These are phyloP conservation scores for Talaromyces sp. DNA, from an alignment of 2,329 filamentous ascomycete genomes.

Conservation along the genomic window DNA sequence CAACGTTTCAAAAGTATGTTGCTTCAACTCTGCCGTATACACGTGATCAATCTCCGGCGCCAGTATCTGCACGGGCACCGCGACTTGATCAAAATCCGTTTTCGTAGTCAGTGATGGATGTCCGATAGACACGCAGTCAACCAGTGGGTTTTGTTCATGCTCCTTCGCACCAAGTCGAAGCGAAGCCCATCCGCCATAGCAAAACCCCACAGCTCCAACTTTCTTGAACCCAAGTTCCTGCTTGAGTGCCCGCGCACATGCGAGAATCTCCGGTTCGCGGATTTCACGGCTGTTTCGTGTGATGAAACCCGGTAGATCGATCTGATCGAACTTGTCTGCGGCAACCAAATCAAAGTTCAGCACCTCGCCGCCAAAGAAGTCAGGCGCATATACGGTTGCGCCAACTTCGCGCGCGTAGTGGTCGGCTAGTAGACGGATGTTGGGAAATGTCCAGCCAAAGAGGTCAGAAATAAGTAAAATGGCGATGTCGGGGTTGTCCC, in stretches of 20 bases:
- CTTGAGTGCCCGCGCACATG: slow-evolving; percentile 30
- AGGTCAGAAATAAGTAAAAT: slow-evolving; percentile 36
- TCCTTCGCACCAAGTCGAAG: slow-evolving; percentile 42
- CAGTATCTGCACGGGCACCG: slow-evolving; percentile 47
- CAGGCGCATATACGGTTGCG: slow-evolving; percentile 42
- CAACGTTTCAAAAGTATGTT: slow-evolving; percentile 35
- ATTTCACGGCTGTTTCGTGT: slow-evolving; percentile 30
- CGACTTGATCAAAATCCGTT: slow-evolving; percentile 41
- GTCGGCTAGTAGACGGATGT: slow-evolving; percentile 42
- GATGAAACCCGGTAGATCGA: slow-evolving; percentile 38
- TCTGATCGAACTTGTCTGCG: slow-evolving; percentile 21
- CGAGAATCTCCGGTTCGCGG: slow-evolving; percentile 34
- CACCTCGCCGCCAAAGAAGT: slow-evolving; percentile 33
- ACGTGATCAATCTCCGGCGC: slow-evolving; percentile 44
- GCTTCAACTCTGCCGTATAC: slow-evolving; percentile 44
- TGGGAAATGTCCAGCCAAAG: slow-evolving; percentile 42
- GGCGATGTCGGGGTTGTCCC: slow-evolving; percentile 27
- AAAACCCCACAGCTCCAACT: slow-evolving; percentile 44
- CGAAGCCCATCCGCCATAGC: slow-evolving; percentile 48
- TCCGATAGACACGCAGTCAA: slow-evolving; percentile 42
- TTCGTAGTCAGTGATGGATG: slow-evolving; percentile 42
- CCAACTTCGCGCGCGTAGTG: slow-evolving; percentile 41
- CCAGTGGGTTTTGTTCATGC: slow-evolving; percentile 24
- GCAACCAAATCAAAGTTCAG: slow-evolving; percentile 23
- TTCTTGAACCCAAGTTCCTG: slow-evolving; percentile 15